Conservation (phyloP, 2,329 filamentous ascomycete genomes). For the Pestalotiopsis fici region DNA sequence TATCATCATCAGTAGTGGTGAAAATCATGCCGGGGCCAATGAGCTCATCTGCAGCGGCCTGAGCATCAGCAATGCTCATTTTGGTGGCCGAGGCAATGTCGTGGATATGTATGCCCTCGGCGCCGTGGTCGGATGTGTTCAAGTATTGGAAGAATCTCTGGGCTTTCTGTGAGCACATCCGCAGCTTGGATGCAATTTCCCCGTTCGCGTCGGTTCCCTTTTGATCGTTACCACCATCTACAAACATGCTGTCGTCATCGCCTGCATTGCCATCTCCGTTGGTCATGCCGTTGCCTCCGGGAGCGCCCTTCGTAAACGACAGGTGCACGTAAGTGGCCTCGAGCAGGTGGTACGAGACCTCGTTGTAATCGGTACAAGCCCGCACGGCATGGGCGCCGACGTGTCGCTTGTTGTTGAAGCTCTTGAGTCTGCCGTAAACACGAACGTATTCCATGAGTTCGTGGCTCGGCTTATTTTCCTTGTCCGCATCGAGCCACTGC, state of each 20-base stretch:
- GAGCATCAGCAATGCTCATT: slow-evolving; percentile 70
- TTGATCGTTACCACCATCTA: slow-evolving; percentile 46
- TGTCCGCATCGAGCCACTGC: slow-evolving; percentile 75
- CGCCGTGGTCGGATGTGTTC: slow-evolving; percentile 66
- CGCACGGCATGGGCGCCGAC: slow-evolving; percentile 81
- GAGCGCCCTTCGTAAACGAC: slow-evolving; percentile 70
- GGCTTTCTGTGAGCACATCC: slow-evolving; percentile 55
- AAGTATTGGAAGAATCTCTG: slow-evolving; percentile 74
- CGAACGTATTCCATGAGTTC: slow-evolving; percentile 79
- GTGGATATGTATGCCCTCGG: slow-evolving; percentile 83
- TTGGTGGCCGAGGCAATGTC: slow-evolving; percentile 68
- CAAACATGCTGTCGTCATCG: slow-evolving; percentile 55
- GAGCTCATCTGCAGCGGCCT: slow-evolving; percentile 80
- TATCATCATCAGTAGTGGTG: slow-evolving; percentile 89
- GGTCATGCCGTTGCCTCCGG: slow-evolving; percentile 34
- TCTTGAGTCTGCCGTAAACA: slow-evolving; percentile 82
- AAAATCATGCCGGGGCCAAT: slow-evolving; percentile 75
- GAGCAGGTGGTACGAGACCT: slow-evolving; percentile 88
- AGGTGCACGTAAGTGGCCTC: slow-evolving; percentile 90
- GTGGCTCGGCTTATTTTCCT: slow-evolving; percentile 56
- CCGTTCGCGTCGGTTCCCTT: slow-evolving; percentile 35
- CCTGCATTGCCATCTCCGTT: slow-evolving; percentile 35
- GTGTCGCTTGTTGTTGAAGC: slow-evolving; percentile 80
- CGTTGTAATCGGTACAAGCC: slow-evolving; percentile 81
- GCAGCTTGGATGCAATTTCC: slow-evolving; percentile 32